Base-by-base conservation (phyloP, 148 eudicot species). In the Beta vulgaris region DNA sequence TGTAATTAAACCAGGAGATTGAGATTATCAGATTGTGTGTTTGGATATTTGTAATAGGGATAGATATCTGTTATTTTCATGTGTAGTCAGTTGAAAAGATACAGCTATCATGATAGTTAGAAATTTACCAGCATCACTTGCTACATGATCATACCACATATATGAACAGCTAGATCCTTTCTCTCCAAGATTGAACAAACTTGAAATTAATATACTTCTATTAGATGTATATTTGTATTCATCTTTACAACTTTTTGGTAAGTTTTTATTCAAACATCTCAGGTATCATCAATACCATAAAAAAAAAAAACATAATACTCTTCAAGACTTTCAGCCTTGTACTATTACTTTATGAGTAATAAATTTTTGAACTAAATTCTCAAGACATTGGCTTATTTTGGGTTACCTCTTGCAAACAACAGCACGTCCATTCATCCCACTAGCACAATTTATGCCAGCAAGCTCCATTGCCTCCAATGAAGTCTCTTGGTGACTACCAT, bases 321-420 rank as follows among this genome's bases (percentile, higher is more conserved):
- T 32, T 1, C 7, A 35, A 62, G 67, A 13, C 25, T 31, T 60
- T 60, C 63, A 31, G 67, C 42, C 67, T 62, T 19, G 25, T 62
- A 34, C 8, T 18, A 18, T 31, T 60, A 15, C 16, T 28, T 29
- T 4, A 29, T 48, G 13, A 28, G 29, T 26, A 19, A 53, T n/a
- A 53, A 4, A 15, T 31, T 1, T 32, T 60, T 60, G 3, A 60
- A n/a, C 23, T 53, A 28, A 32, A 15, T 60, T 60, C 39, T 9
- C 65, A 60, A 31, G 32, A 57, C 37, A 0, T 13, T 1, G 7
- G 23, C 3, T 60, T 31, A 32, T 60, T 31, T 62, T 37, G 13
- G 39, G 36, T 74, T 79, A 85, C 60, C 85, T 82, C 85, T 81
- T 85, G 80, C 85, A 85, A 21, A 85, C 85, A 6, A 85, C 85